A percentile compares a stretch with the other conserved stretches of the same genome.
phyloP scores from a whole-genome alignment of 306 rosid genomes.

The Herpetospermum pedunculosum region DNA sequence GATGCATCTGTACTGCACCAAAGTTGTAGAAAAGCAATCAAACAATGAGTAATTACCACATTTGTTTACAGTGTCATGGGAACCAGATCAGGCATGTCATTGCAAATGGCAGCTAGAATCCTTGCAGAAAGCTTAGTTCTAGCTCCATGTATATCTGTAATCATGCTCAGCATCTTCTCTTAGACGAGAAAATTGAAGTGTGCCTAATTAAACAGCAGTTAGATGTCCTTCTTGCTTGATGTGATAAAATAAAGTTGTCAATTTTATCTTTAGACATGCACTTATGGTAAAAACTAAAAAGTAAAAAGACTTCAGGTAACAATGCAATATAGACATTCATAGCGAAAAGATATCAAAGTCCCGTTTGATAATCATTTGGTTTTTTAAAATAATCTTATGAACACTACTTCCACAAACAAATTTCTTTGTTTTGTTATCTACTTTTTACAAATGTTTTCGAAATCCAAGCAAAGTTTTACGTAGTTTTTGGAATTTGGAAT shows the following conservation, averaged over 20 bases:
- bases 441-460: too few relatives aligned
- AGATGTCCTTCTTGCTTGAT: conserved; percentile 2
- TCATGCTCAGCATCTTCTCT: neutral
- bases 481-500: too few relatives aligned
- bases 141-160: neutral
- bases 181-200: neutral
- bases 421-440: too few relatives aligned
- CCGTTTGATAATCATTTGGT: too few relatives aligned
- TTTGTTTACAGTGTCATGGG: neutral
- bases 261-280: neutral
- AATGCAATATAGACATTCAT: too few relatives aligned
- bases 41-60: neutral
- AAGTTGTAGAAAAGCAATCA: neutral
- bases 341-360: too few relatives aligned
- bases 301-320: too few relatives aligned
- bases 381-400: too few relatives aligned
- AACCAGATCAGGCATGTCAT: neutral
- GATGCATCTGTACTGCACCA: conserved; percentile 21
- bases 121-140: neutral
- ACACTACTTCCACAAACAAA: too few relatives aligned
- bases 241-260: neutral
- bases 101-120: conserved; percentile 1
- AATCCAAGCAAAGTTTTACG: too few relatives aligned
- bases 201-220: neutral
- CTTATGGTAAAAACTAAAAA: neutral